Conservation (phyloP, 208 protist species). For the Novymonas esmeraldas region DNA sequence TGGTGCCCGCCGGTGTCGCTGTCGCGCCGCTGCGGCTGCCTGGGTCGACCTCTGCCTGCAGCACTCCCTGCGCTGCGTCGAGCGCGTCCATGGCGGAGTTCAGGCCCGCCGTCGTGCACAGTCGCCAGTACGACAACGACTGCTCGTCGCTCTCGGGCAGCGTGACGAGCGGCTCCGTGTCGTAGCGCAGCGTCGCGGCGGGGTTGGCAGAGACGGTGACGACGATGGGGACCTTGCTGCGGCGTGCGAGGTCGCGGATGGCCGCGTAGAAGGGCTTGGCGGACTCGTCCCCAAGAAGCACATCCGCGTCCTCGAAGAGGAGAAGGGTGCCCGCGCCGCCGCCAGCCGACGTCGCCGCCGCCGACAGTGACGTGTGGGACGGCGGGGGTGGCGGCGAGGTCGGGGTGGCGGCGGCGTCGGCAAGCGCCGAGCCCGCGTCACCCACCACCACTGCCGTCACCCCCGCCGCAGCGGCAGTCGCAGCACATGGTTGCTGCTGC, state of each 20-base stretch:
- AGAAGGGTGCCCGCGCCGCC: slow-evolving; percentile 49
- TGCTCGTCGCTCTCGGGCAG: neutral
- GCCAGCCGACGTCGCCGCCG: slow-evolving; percentile 1
- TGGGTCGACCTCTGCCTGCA: slow-evolving; percentile 16
- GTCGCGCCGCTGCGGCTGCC: slow-evolving; percentile 3
- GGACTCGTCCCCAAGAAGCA: slow-evolving; percentile 76
- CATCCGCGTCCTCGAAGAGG: slow-evolving; percentile 85
- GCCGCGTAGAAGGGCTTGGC: slow-evolving; percentile 74
- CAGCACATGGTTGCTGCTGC: neutral
- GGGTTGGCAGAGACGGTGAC: slow-evolving; percentile 64
- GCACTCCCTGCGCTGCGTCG: slow-evolving; percentile 17
- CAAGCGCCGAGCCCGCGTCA: neutral
- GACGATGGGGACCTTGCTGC: slow-evolving; percentile 81
- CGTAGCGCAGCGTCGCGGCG: slow-evolving; percentile 28
- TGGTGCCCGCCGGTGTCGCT: neutral
- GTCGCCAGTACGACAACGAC: slow-evolving; percentile 17
- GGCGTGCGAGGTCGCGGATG: slow-evolving; percentile 71
- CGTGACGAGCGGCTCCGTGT: slow-evolving; percentile 9
- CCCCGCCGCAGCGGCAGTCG: neutral
- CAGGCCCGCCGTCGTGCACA: slow-evolving; percentile 20
- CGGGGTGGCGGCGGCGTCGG: neutral
- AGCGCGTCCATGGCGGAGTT: slow-evolving; percentile 27
- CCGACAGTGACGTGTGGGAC: neutral
- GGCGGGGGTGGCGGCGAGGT: neutral
- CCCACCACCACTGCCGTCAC: neutral